Conservation (phyloP, 2,329 filamentous ascomycete genomes). For the Graphiopsis chlorocephala region DNA sequence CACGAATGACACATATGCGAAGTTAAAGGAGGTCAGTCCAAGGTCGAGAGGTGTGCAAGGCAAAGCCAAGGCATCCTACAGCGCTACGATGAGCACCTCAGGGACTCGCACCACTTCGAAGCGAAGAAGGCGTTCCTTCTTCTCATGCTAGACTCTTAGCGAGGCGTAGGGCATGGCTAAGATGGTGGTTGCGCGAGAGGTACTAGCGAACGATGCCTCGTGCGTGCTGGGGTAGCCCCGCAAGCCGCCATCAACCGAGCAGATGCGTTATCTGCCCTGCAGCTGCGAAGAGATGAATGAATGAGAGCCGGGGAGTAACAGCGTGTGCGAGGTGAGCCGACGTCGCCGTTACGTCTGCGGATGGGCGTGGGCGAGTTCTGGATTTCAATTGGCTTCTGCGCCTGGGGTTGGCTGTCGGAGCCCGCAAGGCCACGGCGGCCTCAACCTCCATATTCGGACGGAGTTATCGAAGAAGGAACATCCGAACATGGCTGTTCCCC, state of each 20-base stretch:
- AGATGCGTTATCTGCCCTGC: not conserved
- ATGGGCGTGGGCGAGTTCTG: not conserved
- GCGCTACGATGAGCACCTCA: not conserved
- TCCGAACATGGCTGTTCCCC: not conserved
- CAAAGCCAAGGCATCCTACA: not conserved
- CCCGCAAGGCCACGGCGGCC: not conserved
- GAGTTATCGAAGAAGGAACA: not conserved
- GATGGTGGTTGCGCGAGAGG: not conserved
- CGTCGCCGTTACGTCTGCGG: not conserved
- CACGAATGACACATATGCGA: not conserved
- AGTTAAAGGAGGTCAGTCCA: not conserved
- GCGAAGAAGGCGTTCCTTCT: not conserved
- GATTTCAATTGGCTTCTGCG: not conserved
- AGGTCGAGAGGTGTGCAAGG: not conserved
- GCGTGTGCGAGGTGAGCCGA: not conserved
- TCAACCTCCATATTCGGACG: not conserved
- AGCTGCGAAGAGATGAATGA: not conserved
- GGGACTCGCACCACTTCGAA: not conserved
- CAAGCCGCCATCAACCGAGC: not conserved
- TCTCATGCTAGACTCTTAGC: constrained; percentile 4
- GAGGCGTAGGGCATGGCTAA: constrained; percentile 11
- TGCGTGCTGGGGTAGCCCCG: not conserved
- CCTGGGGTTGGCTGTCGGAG: not conserved
- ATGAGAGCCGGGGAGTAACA: not conserved
- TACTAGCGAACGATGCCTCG: not conserved